Evolutionary conservation across 306 rosid genomes (phyloP), one percentile per base, ranked within the genome.

Genomic region (Rosa persica): DNA sequence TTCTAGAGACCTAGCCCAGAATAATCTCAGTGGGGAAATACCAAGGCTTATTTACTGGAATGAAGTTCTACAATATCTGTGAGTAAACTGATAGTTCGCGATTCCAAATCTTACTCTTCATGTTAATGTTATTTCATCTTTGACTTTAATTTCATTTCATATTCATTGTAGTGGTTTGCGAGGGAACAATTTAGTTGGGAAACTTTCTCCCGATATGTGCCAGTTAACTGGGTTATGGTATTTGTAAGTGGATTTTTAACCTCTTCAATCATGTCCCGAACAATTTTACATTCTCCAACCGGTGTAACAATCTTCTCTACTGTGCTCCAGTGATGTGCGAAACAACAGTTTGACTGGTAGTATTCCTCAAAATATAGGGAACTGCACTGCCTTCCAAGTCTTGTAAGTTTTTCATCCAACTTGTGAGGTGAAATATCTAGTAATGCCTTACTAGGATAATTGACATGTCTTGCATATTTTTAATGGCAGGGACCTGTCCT

Each of bases 31-130:
- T n/a, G 99, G 98, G 46, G 99, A 96, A 79, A 96, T 96, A 76
- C 99, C 99, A 40, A 91, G 97, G 86, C 99, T 96, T 40, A 83
- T 96, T 70, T 93, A 96, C 83, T 96, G 99, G 99, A 96, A 93
- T 76, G 99, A 96, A 87, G 99, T 96, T 80, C 75, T 96, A 75
- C 99, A 96, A 48, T 96, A 96, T 86, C 89, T 96, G 99, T 96
- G 83, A 93, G 99, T 88, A 60, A 4, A 66, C 16, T 62, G 79
- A 46, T 44, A 17, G 12, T 34, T 42, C 9, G 8, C 27, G 30
- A 46, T 38, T 3, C 47, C n/a, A 58, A 19, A 5, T 43, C 55
- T 74, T 43, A 8, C 9, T 4, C 42, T 25, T 75, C 25, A 44
- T 44, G 2, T 5, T 34, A 23, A 48, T 75, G 34, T 40, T 49